These are phyloP conservation scores for Geum urbanum DNA, from an alignment of 306 rosid species.

Conservation along the genomic window DNA sequence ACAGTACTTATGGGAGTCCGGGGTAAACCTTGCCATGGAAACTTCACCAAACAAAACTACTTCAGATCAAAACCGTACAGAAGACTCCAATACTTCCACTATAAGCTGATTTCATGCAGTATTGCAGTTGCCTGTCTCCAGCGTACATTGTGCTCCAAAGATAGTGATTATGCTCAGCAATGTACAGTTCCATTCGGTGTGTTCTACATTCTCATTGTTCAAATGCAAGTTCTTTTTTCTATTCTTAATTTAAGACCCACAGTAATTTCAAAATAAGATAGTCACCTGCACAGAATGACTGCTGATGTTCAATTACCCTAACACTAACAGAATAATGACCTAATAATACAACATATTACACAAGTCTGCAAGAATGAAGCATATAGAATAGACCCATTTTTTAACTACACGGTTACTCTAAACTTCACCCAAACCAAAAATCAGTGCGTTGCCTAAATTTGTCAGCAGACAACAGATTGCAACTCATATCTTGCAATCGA, in stretches of 20 bases:
- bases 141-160: background rate
- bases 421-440: background rate
- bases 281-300: background rate
- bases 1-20: slow-evolving; percentile 25
- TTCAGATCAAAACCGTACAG: slow-evolving; percentile 4
- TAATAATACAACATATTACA: background rate
- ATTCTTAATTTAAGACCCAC: background rate
- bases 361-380: background rate
- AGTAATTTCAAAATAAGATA: background rate
- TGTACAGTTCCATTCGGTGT: background rate
- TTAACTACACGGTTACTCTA: background rate
- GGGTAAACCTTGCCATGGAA: slow-evolving; percentile 24
- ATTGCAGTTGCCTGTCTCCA: background rate
- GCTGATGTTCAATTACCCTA: background rate
- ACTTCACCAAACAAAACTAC: slow-evolving; percentile 1
- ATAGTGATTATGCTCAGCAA: background rate
- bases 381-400: background rate
- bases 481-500: slow-evolving; percentile 70
- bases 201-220: background rate
- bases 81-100: background rate
- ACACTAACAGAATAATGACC: background rate
- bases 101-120: slow-evolving; percentile 8
- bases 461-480: slow-evolving; percentile 55
- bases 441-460: slow-evolving; percentile 8
- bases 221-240: background rate